phyloP scores from a whole-genome alignment of 768 basidiomycete genomes.

The Collybia nuda region DNA sequence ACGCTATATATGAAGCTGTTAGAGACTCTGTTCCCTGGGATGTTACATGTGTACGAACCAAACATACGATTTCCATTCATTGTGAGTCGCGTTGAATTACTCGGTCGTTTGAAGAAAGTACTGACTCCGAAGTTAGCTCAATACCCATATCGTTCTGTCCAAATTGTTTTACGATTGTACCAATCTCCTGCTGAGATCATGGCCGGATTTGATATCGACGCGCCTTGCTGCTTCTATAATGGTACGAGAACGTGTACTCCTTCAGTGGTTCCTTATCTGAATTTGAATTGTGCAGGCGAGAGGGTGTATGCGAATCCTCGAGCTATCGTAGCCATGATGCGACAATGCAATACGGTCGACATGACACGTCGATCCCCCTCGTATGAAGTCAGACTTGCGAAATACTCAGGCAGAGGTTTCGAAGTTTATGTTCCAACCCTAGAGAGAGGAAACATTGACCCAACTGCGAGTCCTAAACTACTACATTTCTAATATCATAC shows the following conservation, averaged over 20 bases:
- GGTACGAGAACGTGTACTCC: constrained; percentile 22
- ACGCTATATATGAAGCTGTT: constrained; percentile 60
- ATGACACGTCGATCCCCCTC: constrained; percentile 64
- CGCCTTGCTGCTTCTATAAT: constrained; percentile 58
- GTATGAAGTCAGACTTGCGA: constrained; percentile 61
- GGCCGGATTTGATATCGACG: constrained; percentile 68
- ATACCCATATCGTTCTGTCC: constrained; percentile 67
- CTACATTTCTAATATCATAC: too few species aligned
- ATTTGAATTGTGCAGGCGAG: constrained; percentile 23
- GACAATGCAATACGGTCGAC: constrained; percentile 64
- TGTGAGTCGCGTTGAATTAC: constrained; percentile 31
- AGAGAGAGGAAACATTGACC: constrained; percentile 51
- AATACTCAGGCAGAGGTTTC: constrained; percentile 54
- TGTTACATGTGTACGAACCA: constrained; percentile 64
- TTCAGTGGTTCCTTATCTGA: background rate
- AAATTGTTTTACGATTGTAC: constrained; percentile 66
- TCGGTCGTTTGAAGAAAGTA: background rate
- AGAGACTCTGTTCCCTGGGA: constrained; percentile 69
- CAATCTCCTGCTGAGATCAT: constrained; percentile 63
- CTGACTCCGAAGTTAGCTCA: constrained; percentile 36
- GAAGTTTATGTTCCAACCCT: constrained; percentile 59
- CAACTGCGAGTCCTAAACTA: constrained; percentile 13
- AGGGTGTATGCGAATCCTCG: constrained; percentile 64
- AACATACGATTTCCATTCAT: constrained; percentile 65
- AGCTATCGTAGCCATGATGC: constrained; percentile 61